Percentiles rank a stretch among this genome's conserved stretches.
These are phyloP conservation scores for Chlorella sp. DNA, from an alignment of 139 green algal species.

Conservation along the genomic window DNA sequence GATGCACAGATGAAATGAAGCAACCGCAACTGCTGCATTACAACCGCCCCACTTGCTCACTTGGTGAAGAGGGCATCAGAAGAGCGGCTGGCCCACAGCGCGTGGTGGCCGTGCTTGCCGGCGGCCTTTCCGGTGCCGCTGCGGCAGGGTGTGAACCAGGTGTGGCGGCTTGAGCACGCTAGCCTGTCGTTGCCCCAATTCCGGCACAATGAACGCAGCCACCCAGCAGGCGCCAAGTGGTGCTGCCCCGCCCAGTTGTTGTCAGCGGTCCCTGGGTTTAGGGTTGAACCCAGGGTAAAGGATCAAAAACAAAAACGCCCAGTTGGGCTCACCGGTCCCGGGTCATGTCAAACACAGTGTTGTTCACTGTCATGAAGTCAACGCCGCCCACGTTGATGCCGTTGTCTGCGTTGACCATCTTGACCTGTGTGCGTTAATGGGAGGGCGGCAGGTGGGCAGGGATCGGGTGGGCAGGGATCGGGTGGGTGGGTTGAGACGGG, in stretches of 20 bases:
- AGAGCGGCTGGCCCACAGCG: constrained; percentile 16
- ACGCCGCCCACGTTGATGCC: neutral
- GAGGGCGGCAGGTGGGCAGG: neutral
- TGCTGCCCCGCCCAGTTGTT: too few relatives aligned
- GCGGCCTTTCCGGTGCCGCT: neutral
- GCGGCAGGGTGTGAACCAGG: neutral
- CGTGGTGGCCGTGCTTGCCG: constrained; percentile 6
- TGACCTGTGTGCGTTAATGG: neutral
- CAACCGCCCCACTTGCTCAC: neutral
- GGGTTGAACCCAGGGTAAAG: too few relatives aligned
- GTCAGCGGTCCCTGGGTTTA: too few relatives aligned
- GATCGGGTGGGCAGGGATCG: too few relatives aligned
- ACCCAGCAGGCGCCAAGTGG: too few relatives aligned
- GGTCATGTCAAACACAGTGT: neutral
- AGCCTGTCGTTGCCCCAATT: too few relatives aligned
- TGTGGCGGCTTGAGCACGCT: too few relatives aligned
- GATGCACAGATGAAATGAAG: too few relatives aligned
- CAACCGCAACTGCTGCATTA: too few relatives aligned
- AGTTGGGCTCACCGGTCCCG: neutral
- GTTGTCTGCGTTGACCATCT: constrained; percentile 4
- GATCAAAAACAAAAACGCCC: neutral
- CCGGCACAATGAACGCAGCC: too few relatives aligned
- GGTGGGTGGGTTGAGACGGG: too few relatives aligned
- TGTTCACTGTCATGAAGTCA: constrained; percentile 12
- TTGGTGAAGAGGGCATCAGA: constrained; percentile 19